Evolutionary conservation across 768 basidiomycete genomes (phyloP).

Genomic region (Naematelia encephala): DNA sequence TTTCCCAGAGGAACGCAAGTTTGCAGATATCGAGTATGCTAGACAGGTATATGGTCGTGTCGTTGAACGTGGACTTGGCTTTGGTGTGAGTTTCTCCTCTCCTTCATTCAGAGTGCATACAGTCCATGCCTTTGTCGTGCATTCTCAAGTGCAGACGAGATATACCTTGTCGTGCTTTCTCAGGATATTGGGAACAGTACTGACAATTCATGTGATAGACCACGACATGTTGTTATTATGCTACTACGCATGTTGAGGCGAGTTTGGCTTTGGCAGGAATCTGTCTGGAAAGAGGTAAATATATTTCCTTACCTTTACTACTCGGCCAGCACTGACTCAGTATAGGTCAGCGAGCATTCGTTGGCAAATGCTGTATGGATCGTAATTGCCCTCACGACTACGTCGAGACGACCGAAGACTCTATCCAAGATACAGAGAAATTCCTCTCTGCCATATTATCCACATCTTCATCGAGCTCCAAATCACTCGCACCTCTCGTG

Average conservation of each 20-base stretch:
- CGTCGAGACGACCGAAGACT: constrained; percentile 61
- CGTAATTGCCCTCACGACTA: constrained; percentile 67
- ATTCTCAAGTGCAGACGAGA: no score
- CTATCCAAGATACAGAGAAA: constrained; percentile 61
- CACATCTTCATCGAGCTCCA: not conserved
- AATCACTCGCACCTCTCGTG: constrained; percentile 57
- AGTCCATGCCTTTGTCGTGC: no score
- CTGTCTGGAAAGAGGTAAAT: constrained; percentile 61
- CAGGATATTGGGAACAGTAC: no score
- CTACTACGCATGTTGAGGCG: constrained; percentile 71
- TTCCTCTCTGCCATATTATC: constrained; percentile 66
- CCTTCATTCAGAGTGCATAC: no score
- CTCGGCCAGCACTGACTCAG: not conserved
- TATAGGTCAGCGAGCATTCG: constrained; percentile 43
- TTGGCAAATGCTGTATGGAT: constrained; percentile 74
- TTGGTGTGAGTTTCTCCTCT: constrained; percentile 61
- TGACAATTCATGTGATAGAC: no score
- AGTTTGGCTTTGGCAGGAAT: constrained; percentile 79
- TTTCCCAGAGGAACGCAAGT: constrained; percentile 81
- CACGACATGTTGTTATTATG: constrained; percentile 91
- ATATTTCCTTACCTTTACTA: not conserved
- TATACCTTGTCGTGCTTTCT: no score
- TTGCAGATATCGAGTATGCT: constrained; percentile 68
- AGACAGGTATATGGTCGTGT: constrained; percentile 65
- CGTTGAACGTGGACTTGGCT: constrained; percentile 66